Evolutionary conservation across 345 rosid species (phyloP).

Genomic region (Acer saccharum): DNA sequence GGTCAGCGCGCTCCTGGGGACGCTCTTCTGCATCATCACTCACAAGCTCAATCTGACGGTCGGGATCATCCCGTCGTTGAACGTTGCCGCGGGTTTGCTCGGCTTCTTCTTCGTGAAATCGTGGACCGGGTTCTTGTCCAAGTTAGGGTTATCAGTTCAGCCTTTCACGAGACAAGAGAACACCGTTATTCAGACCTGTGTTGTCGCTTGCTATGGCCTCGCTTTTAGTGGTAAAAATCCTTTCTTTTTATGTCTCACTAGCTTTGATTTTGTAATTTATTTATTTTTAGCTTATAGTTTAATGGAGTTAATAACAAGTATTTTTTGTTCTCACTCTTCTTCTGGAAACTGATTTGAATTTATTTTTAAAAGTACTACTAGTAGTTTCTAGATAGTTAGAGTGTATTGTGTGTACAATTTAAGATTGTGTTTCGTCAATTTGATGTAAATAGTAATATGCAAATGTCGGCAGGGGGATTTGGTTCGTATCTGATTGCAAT

Average conservation of each 20-base stretch:
- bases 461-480: constrained; percentile 63
- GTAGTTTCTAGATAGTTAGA: too few relatives aligned
- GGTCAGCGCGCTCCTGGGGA: constrained; percentile 70
- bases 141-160: constrained; percentile 55
- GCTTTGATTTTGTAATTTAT: not conserved
- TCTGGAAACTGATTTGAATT: too few relatives aligned
- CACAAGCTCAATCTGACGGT: constrained; percentile 90
- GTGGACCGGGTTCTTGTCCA: constrained; percentile 72
- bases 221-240: constrained; percentile 66
- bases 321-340: not conserved
- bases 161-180: constrained; percentile 94
- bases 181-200: constrained; percentile 92
- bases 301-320: not conserved
- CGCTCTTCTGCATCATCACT: constrained; percentile 83
- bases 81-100: constrained; percentile 91
- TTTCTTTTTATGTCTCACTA: not conserved
- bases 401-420: not conserved
- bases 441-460: not conserved
- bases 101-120: constrained; percentile 93
- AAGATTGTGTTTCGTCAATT: not conserved
- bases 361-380: too few relatives aligned
- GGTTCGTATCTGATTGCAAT: constrained; percentile 87
- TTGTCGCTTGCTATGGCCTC: constrained; percentile 96
- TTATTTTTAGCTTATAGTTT: not conserved
- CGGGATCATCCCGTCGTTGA: constrained; percentile 86